Evolutionary conservation across 2,329 filamentous ascomycete species (phyloP), one percentile per base, ranked within the genome.

Genomic region (Exophiala mesophila): DNA sequence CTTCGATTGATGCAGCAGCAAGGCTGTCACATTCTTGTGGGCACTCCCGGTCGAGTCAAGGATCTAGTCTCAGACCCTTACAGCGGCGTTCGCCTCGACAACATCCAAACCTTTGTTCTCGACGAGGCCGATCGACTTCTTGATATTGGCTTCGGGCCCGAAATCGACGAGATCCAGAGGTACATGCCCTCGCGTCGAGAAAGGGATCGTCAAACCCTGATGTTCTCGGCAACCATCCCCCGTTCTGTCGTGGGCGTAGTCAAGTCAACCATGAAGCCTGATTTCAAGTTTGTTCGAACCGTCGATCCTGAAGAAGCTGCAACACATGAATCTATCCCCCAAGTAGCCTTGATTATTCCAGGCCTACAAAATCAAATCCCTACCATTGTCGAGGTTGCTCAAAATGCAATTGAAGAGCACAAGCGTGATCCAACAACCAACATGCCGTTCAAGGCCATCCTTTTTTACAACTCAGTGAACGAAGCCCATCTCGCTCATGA

Each of bases 171-270:
- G 36, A 75, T 78, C 23, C 63, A 77, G 20, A 61, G 59, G 16
- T 63, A 65, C 23, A 66, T 78, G 32, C 74, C 74, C 7, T 62
- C 74, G 34, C 74, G 76, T 5, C 56, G 62, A 0, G 64, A 80
- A 39, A 36, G 35, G 10, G 74, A 83, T 40, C 81, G 90, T 36
- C 92, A 98, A 64, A 96, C 89, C 5, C 79, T 98, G 57, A 82
- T 98, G 65, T 96, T 94, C 64, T 97, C 90, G 10, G 92, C 92
- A 32, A 98, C 92, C 8, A 85, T 98, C 21, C 88, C 90, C 33
- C 75, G 76, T 45, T 79, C 88, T 50, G 90, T 98, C 32, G 81
- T 95, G 54, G 68, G 76, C 31, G 76, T 97, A 36, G 90, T 94
- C 29, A 78, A 82, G 46, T 67, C 70, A 53, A 88, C 87, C 54